Evolutionary conservation across 164 flowering plant genomes (phyloP), one percentile per base, ranked within the genome.

Genomic region (Umbilicus rupestris): DNA sequence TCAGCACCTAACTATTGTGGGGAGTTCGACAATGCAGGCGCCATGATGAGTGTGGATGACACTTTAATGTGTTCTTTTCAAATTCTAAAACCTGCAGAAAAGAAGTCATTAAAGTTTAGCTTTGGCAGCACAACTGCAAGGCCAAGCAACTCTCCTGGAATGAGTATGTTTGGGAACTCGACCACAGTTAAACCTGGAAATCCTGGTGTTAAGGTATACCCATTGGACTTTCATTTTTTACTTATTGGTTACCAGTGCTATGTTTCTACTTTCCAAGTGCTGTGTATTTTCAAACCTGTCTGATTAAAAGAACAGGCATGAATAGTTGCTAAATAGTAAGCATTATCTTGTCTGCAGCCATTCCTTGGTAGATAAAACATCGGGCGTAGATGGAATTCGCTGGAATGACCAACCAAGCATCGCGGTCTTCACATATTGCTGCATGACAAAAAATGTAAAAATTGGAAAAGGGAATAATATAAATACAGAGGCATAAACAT

Each of bases 1-100:
- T 90, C 97, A 31, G 97, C 94, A 1, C 94, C 97, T 59, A 88
- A 90, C 74, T 88, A 88, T 67, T 83, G 90, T 78, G 97, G 97
- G 28, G 92, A 90, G 70, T 86, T 87, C 78, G 89, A 90, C 64
- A 90, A 90, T 74, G 87, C 89, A 57, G 94, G 97, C 72, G 95
- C 97, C 24, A 88, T 90, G 97, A 88, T 90, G 95, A 87, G 95
- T 74, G 90, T 90, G 73, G 97, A 88, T 75, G 92, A 88, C 16
- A 82, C 86, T 67, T 71, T 90, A 22, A 88, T 87, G 95, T 88
- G 97, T 74, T 88, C 95, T 44, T 90, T 90, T 72, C 84, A 81
- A 73, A 72, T 85, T 39, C 47, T 87, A 65, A 87, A 85, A 73
- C 87, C 92, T 68, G 78, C 86, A 3, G 92, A 81, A 41, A 87